Percentiles rank a stretch among this genome's conserved stretches.
phyloP scores from a whole-genome alignment of 148 eudicot genomes.

The Nepenthes mirabilis region DNA sequence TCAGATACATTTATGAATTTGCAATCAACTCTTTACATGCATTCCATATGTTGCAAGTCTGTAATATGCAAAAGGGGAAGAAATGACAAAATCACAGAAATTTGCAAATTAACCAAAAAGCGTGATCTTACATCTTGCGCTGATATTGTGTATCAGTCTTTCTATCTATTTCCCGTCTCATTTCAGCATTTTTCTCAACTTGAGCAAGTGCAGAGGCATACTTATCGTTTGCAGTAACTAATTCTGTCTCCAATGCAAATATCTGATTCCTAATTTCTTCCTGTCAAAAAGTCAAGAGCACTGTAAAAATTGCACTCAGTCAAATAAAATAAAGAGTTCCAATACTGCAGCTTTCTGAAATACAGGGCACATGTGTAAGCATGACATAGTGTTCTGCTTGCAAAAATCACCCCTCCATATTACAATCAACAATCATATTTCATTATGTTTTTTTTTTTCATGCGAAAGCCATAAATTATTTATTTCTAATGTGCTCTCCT shows the following conservation, averaged over 20 bases:
- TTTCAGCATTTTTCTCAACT: constrained; percentile 34
- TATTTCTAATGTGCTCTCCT: no score
- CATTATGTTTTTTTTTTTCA: no score
- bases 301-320: background rate
- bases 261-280: constrained; percentile 62
- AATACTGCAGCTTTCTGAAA: background rate
- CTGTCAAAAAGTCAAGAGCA: constrained; percentile 19
- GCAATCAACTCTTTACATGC: background rate
- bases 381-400: background rate
- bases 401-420: no score
- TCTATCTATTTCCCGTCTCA: constrained; percentile 56
- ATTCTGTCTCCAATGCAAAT: constrained; percentile 39
- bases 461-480: no score
- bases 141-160: constrained; percentile 76
- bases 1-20: no score
- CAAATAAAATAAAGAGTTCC: background rate
- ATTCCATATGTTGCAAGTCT: background rate
- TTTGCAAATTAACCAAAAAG: constrained; percentile 2
- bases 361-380: background rate
- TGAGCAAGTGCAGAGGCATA: constrained; percentile 33
- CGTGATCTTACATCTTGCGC: constrained; percentile 60
- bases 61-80: background rate
- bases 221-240: constrained; percentile 48
- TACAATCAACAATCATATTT: no score
- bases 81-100: background rate